Evolutionary conservation across 768 basidiomycete species (phyloP), one percentile per base, ranked within the genome.

Genomic region (Leucogyrophana mollusca): DNA sequence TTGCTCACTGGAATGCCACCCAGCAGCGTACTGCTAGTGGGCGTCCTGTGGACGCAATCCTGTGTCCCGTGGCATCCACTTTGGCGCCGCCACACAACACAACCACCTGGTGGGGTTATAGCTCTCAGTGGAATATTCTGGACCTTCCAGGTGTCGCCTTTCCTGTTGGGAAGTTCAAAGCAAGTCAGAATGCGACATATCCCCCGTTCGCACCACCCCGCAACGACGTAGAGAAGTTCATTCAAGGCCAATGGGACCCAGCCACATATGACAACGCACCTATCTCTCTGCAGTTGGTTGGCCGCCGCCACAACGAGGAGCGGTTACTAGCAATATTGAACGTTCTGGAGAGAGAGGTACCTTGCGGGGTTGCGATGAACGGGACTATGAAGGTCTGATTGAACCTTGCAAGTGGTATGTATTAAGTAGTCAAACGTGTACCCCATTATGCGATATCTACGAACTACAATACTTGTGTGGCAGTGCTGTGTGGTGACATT

Each of bases 71-170:
- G 34, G 69, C 73, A 24, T 69, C 77, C 2, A 74, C 72, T 18
- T 56, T 77, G 4, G 76, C 78, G 22, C 69, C 74, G 5, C 76
- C 72, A 7, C 77, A 77, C 43, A 71, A 73, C 49, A 69, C 67
- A 4, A 73, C 70, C 10, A 61, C 68, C n/a, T 77, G 73, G 70
- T 74, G 75, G 73, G 66, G 68, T 6, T 78, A 78, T 54, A 73
- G 71, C 5, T 72, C 73, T 2, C 72, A 79, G 52, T 78, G 77
- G 76, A 80, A 80, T 54, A 52, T 80, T 43, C 52, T 72, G 50
- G 78, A 80, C 57, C 74, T 73, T 43, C 69, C 77, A 9, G 69
- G 68, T 16, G 71, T 68, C 16, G 73, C 70, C 3, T 76, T 79
- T 59, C 78, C 78, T 21, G 70, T 69, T 30, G 73, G 70, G 14